Percentiles rank a stretch among this genome's conserved stretches.
These are phyloP conservation scores for Aspergillus sojae DNA, from an alignment of 2,329 filamentous ascomycete species.

Conservation along the genomic window DNA sequence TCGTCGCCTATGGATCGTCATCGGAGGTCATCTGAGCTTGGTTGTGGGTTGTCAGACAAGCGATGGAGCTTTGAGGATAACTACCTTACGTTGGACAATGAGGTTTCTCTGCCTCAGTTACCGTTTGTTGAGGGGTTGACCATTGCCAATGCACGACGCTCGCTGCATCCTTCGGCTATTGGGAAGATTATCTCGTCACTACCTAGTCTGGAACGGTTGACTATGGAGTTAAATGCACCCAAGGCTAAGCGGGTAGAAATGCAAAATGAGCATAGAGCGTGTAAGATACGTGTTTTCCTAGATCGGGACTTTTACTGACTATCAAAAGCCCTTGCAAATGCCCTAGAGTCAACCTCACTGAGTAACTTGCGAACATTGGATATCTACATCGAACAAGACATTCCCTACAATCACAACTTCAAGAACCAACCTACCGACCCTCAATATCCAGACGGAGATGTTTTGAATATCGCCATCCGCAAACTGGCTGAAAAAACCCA, in stretches of 20 bases:
- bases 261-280: neutral
- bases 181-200: neutral
- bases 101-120: neutral
- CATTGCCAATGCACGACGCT: neutral
- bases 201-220: neutral
- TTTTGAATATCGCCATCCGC: neutral
- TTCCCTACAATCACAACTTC: neutral
- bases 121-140: neutral
- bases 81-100: neutral
- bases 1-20: neutral
- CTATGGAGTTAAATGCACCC: neutral
- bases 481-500: neutral
- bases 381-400: neutral
- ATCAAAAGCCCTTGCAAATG: neutral
- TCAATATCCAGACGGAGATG: neutral
- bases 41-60: neutral
- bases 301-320: neutral
- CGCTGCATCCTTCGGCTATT: neutral
- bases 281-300: neutral
- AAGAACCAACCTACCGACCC: neutral
- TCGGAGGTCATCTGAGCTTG: neutral
- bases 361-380: neutral
- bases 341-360: neutral
- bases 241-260: neutral
- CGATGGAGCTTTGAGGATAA: neutral